Evolutionary conservation across 2,329 filamentous ascomycete species (phyloP), one percentile per base, ranked within the genome.

Genomic region (Calonectria pseudoreteaudii): DNA sequence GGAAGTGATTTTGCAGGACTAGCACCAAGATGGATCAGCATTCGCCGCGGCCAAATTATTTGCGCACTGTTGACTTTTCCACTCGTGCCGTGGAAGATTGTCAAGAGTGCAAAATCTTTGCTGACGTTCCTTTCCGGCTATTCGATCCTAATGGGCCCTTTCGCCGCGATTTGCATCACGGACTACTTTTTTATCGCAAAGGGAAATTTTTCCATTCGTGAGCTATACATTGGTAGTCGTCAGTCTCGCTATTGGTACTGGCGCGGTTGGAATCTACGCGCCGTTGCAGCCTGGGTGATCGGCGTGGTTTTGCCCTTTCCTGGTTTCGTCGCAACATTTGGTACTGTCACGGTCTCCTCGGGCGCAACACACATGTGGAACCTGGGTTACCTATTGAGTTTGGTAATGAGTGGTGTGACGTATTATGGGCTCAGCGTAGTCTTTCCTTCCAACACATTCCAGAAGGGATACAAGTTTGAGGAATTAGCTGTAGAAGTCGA

Each of bases 1-100:
- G 83, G 82, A 2, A 81, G 82, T 3, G 83, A 84, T 47, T 78
- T 83, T 68, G 82, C 82, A 2, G 79, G 80, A n/a, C 72, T 84
- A 3, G 79, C 81, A 7, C 82, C 82, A 0, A 76, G 75, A 49
- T 83, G 80, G 52, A 68, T 84, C 23, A 84, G 80, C 26, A 84
- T 84, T 52, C 72, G 79, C 2, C 76, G 83, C 2, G 83, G 82
- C 5, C 82, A 83, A 69, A 73, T 83, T 28, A 69, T 84, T 8
- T 83, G 81, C 60, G 74, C 82, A 11, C 72, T 84, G 20, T 76
- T 84, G 18, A 82, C 81, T 0, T 74, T 83, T 38, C 74, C 75
- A 0, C 80, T 84, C 30, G 71, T 82, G 11, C 83, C 83, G 2
- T 84, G 83, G 83, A 82, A 82, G 66, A 74, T 82, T 20, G 73